These are phyloP conservation scores for Capsicum chinense DNA, from an alignment of 257 asterid species.

Conservation along the genomic window DNA sequence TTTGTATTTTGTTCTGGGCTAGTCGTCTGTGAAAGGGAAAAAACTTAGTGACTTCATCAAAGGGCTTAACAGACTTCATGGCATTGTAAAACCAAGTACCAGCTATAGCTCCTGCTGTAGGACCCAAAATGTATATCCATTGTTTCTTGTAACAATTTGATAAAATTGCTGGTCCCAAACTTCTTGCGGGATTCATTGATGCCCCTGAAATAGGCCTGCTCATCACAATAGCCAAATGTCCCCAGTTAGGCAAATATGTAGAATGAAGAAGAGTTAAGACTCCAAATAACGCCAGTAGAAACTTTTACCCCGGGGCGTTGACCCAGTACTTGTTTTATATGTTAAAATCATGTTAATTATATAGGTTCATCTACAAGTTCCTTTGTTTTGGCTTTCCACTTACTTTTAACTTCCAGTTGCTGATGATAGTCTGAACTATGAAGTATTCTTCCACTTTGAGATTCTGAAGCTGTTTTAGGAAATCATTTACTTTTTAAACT, in stretches of 20 bases:
- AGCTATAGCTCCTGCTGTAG: conserved; percentile 43
- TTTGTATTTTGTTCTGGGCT: background rate
- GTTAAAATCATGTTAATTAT: background rate
- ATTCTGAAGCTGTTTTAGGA: conserved; percentile 3
- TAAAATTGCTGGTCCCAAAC: conserved; percentile 47
- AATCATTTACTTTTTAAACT: background rate
- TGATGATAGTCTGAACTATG: background rate
- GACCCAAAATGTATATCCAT: conserved; percentile 46
- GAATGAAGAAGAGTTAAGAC: background rate
- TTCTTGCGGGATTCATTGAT: conserved; percentile 49
- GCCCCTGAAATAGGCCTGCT: conserved; percentile 45
- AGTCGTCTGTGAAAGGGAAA: conserved; percentile 30
- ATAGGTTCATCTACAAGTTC: background rate
- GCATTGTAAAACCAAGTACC: conserved; percentile 46
- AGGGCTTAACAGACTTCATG: conserved; percentile 36
- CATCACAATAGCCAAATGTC: conserved; percentile 20
- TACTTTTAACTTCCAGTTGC: background rate
- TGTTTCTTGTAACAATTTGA: conserved; percentile 32
- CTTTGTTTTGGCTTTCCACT: background rate
- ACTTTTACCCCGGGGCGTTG: background rate
- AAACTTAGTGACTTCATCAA: conserved; percentile 27
- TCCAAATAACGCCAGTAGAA: background rate
- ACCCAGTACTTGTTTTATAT: background rate
- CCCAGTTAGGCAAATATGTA: background rate
- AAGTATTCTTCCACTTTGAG: conserved; percentile 12